Evolutionary conservation across 1,139 yeast genomes (phyloP).

Genomic region (Yamadazyma jaroonii): DNA sequence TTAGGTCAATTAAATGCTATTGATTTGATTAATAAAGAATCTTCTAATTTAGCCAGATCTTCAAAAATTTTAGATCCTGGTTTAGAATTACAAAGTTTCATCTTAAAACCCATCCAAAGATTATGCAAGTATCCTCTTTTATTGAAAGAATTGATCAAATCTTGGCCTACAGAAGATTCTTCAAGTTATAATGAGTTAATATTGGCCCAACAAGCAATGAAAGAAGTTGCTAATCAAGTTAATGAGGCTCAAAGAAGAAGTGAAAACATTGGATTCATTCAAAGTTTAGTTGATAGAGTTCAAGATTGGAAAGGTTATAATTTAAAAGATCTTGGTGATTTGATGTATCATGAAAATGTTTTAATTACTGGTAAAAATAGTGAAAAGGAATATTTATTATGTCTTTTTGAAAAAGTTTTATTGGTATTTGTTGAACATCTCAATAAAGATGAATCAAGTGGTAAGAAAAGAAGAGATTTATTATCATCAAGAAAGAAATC

Average conservation of each 20-base stretch:
- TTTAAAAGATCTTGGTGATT: constrained; percentile 78
- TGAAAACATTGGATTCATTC: constrained; percentile 74
- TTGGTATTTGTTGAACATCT: constrained; percentile 63
- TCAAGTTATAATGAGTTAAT: constrained; percentile 61
- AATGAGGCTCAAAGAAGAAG: constrained; percentile 94
- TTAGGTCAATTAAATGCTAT: constrained; percentile 83
- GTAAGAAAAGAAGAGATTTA: constrained; percentile 34
- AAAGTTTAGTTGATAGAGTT: constrained; percentile 69
- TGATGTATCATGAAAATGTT: constrained; percentile 73
- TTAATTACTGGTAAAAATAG: constrained; percentile 73
- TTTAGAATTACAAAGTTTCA: constrained; percentile 83
- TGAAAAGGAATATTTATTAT: constrained; percentile 88
- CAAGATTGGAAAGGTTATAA: constrained; percentile 95
- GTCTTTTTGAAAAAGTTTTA: constrained; percentile 82
- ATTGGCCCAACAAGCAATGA: constrained; percentile 63
- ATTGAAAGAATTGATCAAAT: constrained; percentile 69
- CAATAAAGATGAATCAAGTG: constrained; percentile 19
- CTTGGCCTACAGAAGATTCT: constrained; percentile 31
- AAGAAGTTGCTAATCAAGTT: constrained; percentile 73
- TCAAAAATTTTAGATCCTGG: constrained; percentile 75
- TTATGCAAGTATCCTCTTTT: constrained; percentile 89
- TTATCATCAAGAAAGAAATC: constrained; percentile 45
- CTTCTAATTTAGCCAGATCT: constrained; percentile 52
- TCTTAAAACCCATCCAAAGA: constrained; percentile 93
- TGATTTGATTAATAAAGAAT: constrained; percentile 70